Conservation (phyloP, 495 filamentous ascomycete genomes). For the Annulohypoxylon nitens region DNA sequence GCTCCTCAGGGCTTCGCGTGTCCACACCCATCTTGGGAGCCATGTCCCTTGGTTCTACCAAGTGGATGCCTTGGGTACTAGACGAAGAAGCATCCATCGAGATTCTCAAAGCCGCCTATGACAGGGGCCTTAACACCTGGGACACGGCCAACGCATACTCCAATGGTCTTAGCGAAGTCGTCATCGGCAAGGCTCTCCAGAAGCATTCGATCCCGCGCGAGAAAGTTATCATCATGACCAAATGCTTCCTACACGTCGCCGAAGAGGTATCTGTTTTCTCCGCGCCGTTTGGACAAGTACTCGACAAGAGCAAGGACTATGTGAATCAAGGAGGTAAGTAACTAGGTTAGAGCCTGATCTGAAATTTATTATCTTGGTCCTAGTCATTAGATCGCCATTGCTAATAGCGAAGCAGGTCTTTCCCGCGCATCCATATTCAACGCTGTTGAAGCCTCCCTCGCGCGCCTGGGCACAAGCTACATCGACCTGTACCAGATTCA, state of each 20-base stretch:
- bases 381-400: conserved; percentile 18
- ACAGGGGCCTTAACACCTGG: conserved; percentile 79
- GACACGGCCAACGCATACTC: conserved; percentile 78
- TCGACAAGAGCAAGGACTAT: conserved; percentile 46
- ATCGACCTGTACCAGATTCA: conserved; percentile 81
- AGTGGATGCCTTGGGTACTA: conserved; percentile 67
- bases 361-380: too few species aligned
- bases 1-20: conserved; percentile 68
- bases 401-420: conserved; percentile 52
- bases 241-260: conserved; percentile 75
- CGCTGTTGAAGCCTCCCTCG: conserved; percentile 72
- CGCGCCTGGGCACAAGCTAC: conserved; percentile 70
- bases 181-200: conserved; percentile 82
- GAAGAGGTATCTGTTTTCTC: conserved; percentile 52
- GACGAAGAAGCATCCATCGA: conserved; percentile 65
- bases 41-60: conserved; percentile 67
- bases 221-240: conserved; percentile 81
- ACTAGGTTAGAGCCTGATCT: too few species aligned
- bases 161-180: conserved; percentile 76
- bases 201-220: conserved; percentile 80
- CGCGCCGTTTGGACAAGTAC: conserved; percentile 37
- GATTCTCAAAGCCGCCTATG: conserved; percentile 75
- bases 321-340: conserved; percentile 43
- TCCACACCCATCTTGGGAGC: conserved; percentile 70
- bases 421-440: conserved; percentile 73